These are phyloP conservation scores for Globisporangium splendens DNA, from an alignment of 352 stramenopile genomes.

Conservation along the genomic window DNA sequence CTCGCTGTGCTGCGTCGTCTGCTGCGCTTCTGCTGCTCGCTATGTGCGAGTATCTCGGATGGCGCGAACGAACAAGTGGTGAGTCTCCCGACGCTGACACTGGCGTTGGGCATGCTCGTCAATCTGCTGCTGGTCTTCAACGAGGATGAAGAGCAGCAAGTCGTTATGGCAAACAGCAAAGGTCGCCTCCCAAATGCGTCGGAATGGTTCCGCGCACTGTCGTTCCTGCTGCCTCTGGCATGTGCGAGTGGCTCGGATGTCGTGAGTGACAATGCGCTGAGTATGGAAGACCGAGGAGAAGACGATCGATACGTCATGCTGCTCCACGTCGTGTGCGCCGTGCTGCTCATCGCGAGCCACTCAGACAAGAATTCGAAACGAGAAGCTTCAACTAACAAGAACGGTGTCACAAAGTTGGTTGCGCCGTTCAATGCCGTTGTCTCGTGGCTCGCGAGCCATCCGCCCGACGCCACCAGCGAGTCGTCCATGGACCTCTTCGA, in stretches of 20 bases:
- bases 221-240: slow-evolving; percentile 69
- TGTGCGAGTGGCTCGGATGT: slow-evolving; percentile 61
- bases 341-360: slow-evolving; percentile 66
- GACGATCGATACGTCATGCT: slow-evolving; percentile 81
- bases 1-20: slow-evolving; percentile 56
- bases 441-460: slow-evolving; percentile 52
- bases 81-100: slow-evolving; percentile 61
- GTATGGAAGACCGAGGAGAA: slow-evolving; percentile 49
- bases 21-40: slow-evolving; percentile 72
- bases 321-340: slow-evolving; percentile 62
- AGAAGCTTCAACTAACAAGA: too few species aligned
- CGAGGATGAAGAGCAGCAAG: slow-evolving; percentile 14
- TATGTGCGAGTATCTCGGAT: slow-evolving; percentile 55
- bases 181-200: slow-evolving; percentile 39
- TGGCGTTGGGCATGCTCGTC: slow-evolving; percentile 74
- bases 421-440: slow-evolving; percentile 51
- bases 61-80: slow-evolving; percentile 3
- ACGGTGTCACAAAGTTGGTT: slow-evolving; percentile 36
- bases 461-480: slow-evolving; percentile 46
- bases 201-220: slow-evolving; percentile 71
- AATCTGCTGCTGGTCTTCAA: slow-evolving; percentile 73
- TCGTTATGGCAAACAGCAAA: slow-evolving; percentile 8
- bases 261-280: slow-evolving; percentile 39
- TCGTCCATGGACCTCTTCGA: slow-evolving; percentile 66
- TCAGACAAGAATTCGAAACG: slow-evolving; percentile 15